phyloP scores from a whole-genome alignment of 306 rosid genomes.

The Oemleria cerasiformis region DNA sequence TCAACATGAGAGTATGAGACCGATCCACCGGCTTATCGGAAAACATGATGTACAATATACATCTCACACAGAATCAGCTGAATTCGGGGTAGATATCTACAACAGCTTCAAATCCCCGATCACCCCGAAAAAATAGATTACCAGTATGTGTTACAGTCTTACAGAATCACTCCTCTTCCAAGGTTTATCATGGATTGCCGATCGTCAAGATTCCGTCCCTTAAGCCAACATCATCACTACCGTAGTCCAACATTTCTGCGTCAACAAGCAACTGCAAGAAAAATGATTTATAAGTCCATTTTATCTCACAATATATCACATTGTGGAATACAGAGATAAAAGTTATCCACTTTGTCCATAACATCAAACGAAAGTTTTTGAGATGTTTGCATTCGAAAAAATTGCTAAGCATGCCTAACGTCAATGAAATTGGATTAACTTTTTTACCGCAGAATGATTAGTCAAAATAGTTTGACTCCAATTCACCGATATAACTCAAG shows the following conservation, averaged over 20 bases:
- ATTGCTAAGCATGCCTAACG: not conserved
- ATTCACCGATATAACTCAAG: not conserved
- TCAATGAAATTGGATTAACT: not conserved
- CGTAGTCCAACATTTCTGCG: conserved; percentile 43
- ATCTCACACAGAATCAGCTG: not conserved
- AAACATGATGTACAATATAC: not conserved
- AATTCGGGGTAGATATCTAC: not conserved
- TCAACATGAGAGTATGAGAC: not conserved
- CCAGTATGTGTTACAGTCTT: not conserved
- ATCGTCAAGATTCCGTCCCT: conserved; percentile 19
- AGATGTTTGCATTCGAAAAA: not conserved
- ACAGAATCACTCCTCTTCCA: not conserved
- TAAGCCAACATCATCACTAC: conserved; percentile 24
- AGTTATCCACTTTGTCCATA: not conserved
- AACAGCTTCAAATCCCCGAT: not conserved
- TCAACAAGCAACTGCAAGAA: conserved; percentile 69
- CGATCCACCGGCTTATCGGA: not conserved
- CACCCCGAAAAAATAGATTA: not conserved
- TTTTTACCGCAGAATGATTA: not conserved
- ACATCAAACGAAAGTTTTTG: too few species aligned
- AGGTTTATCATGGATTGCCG: conserved; percentile 26
- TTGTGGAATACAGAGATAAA: not conserved
- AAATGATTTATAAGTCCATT: conserved; percentile 7
- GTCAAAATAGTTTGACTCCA: not conserved
- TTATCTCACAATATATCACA: not conserved